Percentiles rank a stretch among this genome's conserved stretches.
Conservation (phyloP, 306 rosid genomes). For the Cicer arietinum region DNA sequence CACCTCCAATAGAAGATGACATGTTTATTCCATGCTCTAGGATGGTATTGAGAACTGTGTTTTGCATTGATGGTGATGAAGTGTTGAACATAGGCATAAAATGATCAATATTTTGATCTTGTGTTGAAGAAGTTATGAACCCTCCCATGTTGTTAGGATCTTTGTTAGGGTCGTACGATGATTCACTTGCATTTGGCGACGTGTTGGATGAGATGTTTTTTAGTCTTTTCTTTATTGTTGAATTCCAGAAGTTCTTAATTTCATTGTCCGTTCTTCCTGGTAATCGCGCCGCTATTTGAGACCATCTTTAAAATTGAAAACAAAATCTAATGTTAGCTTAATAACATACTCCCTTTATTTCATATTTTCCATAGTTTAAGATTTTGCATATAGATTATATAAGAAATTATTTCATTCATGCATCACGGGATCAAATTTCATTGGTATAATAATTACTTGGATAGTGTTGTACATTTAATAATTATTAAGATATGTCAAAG, state of each 20-base stretch:
- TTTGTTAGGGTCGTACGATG: slow-evolving; percentile 58
- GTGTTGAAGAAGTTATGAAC: slow-evolving; percentile 30
- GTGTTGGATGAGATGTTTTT: slow-evolving; percentile 64
- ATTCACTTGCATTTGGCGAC: slow-evolving; percentile 69
- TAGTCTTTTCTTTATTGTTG: slow-evolving; percentile 90
- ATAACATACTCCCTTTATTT: neutral
- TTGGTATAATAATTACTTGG: too few species aligned
- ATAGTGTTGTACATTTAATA: too few species aligned
- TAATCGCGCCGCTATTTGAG: slow-evolving; percentile 92
- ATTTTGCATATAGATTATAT: too few species aligned
- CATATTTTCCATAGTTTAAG: too few species aligned
- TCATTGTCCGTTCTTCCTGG: slow-evolving; percentile 96
- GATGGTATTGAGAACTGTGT: slow-evolving; percentile 55
- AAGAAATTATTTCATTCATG: too few species aligned
- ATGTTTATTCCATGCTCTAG: slow-evolving; percentile 4
- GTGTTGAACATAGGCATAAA: slow-evolving; percentile 56
- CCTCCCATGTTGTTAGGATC: slow-evolving; percentile 46
- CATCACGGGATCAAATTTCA: too few species aligned
- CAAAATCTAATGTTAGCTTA: neutral
- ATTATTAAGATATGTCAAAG: too few species aligned
- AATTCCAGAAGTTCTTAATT: slow-evolving; percentile 98
- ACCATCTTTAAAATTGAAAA: slow-evolving; percentile 70
- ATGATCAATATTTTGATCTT: slow-evolving; percentile 46
- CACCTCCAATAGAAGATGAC: slow-evolving; percentile 35
- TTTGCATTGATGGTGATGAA: slow-evolving; percentile 49